phyloP scores from a whole-genome alignment of 176 grass and related monocot genomes.

The Musa acuminata region DNA sequence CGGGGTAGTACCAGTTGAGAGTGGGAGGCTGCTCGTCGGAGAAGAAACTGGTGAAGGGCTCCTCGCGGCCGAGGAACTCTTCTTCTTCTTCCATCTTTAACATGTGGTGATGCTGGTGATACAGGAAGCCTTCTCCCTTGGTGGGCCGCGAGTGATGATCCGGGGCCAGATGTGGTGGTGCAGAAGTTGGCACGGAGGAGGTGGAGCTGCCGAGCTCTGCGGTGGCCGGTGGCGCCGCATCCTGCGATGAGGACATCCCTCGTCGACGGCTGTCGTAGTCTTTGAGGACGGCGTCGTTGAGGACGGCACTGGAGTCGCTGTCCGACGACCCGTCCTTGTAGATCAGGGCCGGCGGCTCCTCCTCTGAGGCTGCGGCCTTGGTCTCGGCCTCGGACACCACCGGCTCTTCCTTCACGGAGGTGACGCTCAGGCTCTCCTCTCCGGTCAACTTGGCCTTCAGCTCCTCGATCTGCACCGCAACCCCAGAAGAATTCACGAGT shows the following conservation, averaged over 20 bases:
- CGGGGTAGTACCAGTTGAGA: conserved; percentile 51
- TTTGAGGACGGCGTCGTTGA: conserved; percentile 30
- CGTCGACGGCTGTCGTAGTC: background rate
- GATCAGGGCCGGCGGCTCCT: conserved; percentile 16
- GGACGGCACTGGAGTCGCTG: conserved; percentile 56
- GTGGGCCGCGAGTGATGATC: too few relatives aligned
- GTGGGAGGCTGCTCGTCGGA: conserved; percentile 46
- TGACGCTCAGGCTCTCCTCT: conserved; percentile 38
- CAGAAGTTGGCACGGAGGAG: background rate
- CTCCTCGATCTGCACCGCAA: conserved; percentile 39
- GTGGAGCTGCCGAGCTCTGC: background rate
- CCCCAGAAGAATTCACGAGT: conserved; percentile 7
- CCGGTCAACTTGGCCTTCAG: conserved; percentile 51
- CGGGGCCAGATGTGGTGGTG: background rate
- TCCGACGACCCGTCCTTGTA: conserved; percentile 51
- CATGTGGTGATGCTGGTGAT: conserved; percentile 14
- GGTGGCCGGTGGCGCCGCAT: background rate
- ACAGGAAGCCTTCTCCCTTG: background rate
- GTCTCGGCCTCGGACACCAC: conserved; percentile 28
- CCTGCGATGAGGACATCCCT: background rate
- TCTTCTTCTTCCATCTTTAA: conserved; percentile 49
- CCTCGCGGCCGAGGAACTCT: conserved; percentile 40
- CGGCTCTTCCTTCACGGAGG: conserved; percentile 44
- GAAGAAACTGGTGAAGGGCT: conserved; percentile 62
- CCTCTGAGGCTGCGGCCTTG: background rate